Conservation (phyloP, 306 rosid species). For the Vigna mungo region DNA sequence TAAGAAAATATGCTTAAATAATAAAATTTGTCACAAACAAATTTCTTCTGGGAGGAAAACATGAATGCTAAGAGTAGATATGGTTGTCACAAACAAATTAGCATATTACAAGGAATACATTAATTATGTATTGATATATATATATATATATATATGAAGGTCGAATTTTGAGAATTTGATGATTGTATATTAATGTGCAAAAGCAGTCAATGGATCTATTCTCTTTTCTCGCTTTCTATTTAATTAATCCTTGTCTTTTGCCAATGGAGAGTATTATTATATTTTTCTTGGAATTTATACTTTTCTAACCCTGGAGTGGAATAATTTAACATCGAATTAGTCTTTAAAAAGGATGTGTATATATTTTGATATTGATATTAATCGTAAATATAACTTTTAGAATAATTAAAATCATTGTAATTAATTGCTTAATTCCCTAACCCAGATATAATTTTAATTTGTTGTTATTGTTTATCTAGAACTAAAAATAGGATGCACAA, state of each 20-base stretch:
- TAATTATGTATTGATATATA: neutral
- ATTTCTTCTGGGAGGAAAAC: neutral
- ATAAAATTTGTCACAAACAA: neutral
- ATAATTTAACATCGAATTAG: neutral
- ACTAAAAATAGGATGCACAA: no score
- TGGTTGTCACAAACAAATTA: no score
- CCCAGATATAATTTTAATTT: neutral
- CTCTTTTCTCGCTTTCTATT: neutral
- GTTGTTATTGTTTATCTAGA: neutral
- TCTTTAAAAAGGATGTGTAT: neutral
- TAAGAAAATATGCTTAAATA: neutral
- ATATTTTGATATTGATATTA: neutral
- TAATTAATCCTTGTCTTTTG: neutral
- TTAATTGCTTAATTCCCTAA: no score
- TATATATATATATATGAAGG: no score
- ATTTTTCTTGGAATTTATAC: neutral
- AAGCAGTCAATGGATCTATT: constrained; percentile 21
- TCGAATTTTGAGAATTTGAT: no score
- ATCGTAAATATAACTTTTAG: no score
- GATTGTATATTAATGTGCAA: neutral
- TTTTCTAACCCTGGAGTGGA: neutral
- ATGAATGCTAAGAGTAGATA: neutral
- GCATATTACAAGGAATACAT: neutral
- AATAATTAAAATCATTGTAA: no score
- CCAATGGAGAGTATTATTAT: neutral